Evolutionary conservation across 257 asterid genomes (phyloP).

Genomic region (Gentiana straminea): DNA sequence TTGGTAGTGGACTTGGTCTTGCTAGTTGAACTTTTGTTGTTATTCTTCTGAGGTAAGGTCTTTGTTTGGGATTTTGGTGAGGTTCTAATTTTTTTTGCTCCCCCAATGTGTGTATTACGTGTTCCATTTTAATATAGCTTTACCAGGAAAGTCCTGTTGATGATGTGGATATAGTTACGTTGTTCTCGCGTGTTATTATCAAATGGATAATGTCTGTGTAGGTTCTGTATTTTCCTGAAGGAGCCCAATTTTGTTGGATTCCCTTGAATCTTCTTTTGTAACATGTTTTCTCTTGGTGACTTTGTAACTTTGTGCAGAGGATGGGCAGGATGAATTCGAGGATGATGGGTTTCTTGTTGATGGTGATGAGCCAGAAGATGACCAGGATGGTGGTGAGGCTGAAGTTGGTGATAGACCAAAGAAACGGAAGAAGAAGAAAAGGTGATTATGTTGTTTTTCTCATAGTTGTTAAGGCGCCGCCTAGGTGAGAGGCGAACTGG

Average conservation of each 20-base stretch:
- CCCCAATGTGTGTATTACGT: no score
- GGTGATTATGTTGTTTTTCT: conserved; percentile 26
- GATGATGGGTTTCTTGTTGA: conserved; percentile 80
- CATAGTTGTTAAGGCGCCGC: no score
- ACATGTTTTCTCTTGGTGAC: no score
- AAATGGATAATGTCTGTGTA: no score
- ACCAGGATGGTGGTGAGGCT: conserved; percentile 61
- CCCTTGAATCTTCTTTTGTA: not conserved
- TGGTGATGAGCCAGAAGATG: conserved; percentile 36
- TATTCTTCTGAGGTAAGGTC: not conserved
- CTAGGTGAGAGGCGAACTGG: no score
- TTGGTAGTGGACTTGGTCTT: no score
- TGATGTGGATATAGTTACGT: no score
- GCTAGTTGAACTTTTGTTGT: no score
- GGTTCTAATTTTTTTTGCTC: not conserved
- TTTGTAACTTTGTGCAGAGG: conserved; percentile 35
- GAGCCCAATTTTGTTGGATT: not conserved
- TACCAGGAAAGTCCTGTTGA: no score
- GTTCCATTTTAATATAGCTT: no score
- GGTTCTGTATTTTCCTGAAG: not conserved
- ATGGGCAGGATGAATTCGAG: conserved; percentile 89
- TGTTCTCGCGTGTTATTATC: not conserved
- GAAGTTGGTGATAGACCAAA: conserved; percentile 71
- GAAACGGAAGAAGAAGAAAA: conserved; percentile 81
- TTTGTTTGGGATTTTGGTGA: not conserved